phyloP scores from a whole-genome alignment of 306 rosid genomes.

The Dalbergia oliveri region DNA sequence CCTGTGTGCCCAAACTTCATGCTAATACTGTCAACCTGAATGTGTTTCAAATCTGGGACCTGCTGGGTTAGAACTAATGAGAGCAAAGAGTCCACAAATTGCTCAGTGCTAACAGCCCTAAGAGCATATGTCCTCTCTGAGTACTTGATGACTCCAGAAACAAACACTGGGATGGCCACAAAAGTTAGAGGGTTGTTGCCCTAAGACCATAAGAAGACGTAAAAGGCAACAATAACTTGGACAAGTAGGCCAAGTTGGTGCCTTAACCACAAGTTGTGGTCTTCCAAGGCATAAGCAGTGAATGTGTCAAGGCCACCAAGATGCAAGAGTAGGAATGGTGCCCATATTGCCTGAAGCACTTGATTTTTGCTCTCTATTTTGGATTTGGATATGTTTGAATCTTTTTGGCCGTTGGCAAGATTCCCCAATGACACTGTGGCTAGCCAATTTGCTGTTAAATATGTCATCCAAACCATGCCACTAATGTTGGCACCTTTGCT shows the following conservation, averaged over 20 bases:
- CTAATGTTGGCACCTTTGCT: not conserved
- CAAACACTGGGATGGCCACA: not conserved
- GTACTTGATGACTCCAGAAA: not conserved
- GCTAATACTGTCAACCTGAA: too few species aligned
- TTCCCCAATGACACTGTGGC: not conserved
- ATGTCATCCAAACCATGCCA: not conserved
- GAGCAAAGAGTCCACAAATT: too few species aligned
- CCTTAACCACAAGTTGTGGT: not conserved
- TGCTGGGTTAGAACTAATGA: too few species aligned
- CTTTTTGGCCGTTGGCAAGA: not conserved
- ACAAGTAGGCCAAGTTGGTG: not conserved
- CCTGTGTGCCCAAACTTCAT: too few species aligned
- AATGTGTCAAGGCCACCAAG: not conserved
- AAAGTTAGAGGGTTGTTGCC: not conserved
- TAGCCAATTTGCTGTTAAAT: not conserved
- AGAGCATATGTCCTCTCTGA: not conserved
- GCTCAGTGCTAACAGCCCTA: not conserved
- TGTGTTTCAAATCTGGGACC: too few species aligned
- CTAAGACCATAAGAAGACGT: not conserved
- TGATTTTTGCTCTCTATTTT: too few species aligned
- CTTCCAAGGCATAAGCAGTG: not conserved
- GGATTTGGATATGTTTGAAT: too few species aligned
- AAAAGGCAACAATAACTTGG: not conserved
- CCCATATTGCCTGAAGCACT: not conserved
- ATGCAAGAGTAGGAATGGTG: not conserved